These are phyloP conservation scores for Juglanconis sp. DNA, from an alignment of 2,329 filamentous ascomycete species.

Conservation along the genomic window DNA sequence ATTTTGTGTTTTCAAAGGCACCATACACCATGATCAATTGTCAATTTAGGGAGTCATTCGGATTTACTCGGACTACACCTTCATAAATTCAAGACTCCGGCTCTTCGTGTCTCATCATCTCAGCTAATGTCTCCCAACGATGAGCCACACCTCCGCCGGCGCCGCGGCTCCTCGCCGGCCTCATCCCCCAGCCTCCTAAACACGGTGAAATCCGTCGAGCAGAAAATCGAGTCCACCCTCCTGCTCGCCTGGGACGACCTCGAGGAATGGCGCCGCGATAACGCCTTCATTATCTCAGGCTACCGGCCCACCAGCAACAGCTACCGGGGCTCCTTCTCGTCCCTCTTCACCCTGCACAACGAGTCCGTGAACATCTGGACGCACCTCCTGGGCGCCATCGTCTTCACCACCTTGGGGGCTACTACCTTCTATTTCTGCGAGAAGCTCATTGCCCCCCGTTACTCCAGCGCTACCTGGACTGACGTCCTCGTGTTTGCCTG, in stretches of 20 bases:
- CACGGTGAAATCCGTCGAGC: constrained; percentile 33
- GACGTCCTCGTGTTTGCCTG: constrained; percentile 73
- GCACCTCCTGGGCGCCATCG: constrained; percentile 61
- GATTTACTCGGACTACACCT: not conserved
- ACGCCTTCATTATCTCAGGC: constrained; percentile 51
- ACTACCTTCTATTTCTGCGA: constrained; percentile 52
- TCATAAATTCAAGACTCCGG: not conserved
- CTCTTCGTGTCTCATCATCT: no score
- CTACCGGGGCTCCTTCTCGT: constrained; percentile 42
- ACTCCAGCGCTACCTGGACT: constrained; percentile 54
- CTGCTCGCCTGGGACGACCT: constrained; percentile 58
- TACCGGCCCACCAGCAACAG: constrained; percentile 52
- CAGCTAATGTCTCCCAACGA: not conserved
- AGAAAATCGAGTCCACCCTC: constrained; percentile 37
- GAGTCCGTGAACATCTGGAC: constrained; percentile 62
- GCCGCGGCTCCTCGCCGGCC: constrained; percentile 4
- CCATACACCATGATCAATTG: not conserved
- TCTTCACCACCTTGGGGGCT: constrained; percentile 42
- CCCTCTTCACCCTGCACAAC: constrained; percentile 53
- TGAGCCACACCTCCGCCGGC: constrained; percentile 3
- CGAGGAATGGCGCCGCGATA: constrained; percentile 58
- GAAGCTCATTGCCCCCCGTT: constrained; percentile 56
- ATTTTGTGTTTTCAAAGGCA: not conserved
- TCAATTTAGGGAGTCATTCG: not conserved
- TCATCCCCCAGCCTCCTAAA: constrained; percentile 20